Base-by-base conservation (phyloP, 257 asterid species). In the Lycium barbarum region DNA sequence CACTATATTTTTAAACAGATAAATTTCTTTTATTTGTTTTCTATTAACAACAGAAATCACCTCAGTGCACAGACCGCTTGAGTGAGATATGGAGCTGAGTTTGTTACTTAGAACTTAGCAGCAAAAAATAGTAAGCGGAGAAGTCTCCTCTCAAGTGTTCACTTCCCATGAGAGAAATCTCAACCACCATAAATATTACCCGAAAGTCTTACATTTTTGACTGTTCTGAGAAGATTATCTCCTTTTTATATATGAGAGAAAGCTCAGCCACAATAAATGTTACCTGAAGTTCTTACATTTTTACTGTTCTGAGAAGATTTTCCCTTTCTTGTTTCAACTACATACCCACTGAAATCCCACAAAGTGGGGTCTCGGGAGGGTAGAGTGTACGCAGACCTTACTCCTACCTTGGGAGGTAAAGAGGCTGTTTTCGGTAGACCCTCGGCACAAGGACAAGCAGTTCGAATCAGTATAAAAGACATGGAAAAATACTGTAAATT, bases 81-180 rank as follows among this genome's bases (percentile, higher is more conserved):
- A 58, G 26, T 18, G 65, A 59, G 66, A 11, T 59, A 7, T 59
- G 76, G 49, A 15, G 38, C 76, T 2, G 76, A 68, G 14, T 14
- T 68, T 15, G 76, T 68, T 15, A 68, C 51, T 68, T 38, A 68
- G 76, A 14, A 36, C 38, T 68, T 26, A 26, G 33, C 33, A 1
- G 33, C 33, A 26, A 38, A 8, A 17, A 38, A 6, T 38, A 14
- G 33, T 70, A 70, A 3, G 54, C 12, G 2, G 33, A 70, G 8
- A 70, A 70, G 78, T 70, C 54, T 38, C 14, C 0, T 70, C 78
- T 70, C 53, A 68, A 70, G 78, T 68, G 76, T 38, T 38, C 33
- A 17, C 47, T 70, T 70, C 78, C 54, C 78, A 38, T 0, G 33
- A 38, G 78, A 70, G 53, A 70, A 15, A 70, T 53, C 7, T 70